Percentiles rank a stretch among this genome's conserved stretches.
These are phyloP conservation scores for Polyplosphaeria fusca DNA, from an alignment of 495 filamentous ascomycete genomes.

Conservation along the genomic window DNA sequence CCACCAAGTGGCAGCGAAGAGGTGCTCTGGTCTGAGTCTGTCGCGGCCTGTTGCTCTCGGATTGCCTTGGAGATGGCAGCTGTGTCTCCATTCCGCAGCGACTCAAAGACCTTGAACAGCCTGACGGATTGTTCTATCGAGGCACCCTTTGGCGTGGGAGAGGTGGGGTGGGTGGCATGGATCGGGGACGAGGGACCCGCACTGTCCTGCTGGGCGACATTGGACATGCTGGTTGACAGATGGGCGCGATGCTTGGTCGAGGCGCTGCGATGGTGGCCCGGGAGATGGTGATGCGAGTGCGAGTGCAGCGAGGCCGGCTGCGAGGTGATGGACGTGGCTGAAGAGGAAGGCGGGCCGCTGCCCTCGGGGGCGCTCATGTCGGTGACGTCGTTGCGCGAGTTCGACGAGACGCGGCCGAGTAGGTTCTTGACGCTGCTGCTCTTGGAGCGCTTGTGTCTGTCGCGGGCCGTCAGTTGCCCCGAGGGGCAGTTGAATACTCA, in stretches of 20 bases:
- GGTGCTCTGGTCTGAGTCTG: slow-evolving; percentile 51
- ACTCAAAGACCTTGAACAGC: slow-evolving; percentile 91
- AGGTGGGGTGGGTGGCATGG: slow-evolving; percentile 25
- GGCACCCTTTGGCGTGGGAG: slow-evolving; percentile 42
- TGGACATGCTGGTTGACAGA: slow-evolving; percentile 43
- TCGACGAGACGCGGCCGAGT: slow-evolving; percentile 37
- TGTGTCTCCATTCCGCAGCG: slow-evolving; percentile 84
- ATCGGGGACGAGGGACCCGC: slow-evolving; percentile 20
- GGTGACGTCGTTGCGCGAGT: slow-evolving; percentile 38
- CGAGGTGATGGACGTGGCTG: slow-evolving; percentile 26
- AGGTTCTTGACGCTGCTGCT: slow-evolving; percentile 39
- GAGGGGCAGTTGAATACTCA: neutral
- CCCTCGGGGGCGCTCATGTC: slow-evolving; percentile 18
- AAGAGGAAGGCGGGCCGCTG: slow-evolving; percentile 7
- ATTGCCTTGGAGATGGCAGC: slow-evolving; percentile 86
- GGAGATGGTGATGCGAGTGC: slow-evolving; percentile 9
- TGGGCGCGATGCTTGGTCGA: slow-evolving; percentile 39
- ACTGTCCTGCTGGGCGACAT: slow-evolving; percentile 18
- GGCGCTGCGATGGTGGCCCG: slow-evolving; percentile 8
- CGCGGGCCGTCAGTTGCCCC: slow-evolving; percentile 5
- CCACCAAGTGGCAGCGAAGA: slow-evolving; percentile 49
- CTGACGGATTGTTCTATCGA: slow-evolving; percentile 91
- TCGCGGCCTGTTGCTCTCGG: slow-evolving; percentile 54
- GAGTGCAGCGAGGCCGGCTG: slow-evolving; percentile 9
- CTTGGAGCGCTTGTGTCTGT: slow-evolving; percentile 41